Conservation (phyloP, 75 land plant genomes). For the Chamaecyparis obtusa region DNA sequence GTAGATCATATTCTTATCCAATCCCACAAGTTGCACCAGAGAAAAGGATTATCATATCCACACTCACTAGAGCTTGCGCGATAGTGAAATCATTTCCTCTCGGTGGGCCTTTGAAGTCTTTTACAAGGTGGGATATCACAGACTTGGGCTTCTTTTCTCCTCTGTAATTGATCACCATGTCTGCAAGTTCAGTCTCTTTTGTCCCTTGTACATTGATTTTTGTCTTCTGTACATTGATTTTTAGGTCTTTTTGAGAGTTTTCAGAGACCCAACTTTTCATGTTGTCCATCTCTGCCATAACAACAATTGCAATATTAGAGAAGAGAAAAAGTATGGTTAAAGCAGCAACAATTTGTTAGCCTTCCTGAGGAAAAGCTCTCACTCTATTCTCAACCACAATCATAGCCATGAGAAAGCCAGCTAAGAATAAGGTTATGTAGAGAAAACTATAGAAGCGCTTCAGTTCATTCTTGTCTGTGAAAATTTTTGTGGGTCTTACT, state of each 20-base stretch:
- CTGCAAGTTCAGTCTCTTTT: neutral
- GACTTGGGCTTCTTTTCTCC: neutral
- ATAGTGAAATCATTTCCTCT: conserved; percentile 70
- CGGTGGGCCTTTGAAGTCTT: conserved; percentile 23
- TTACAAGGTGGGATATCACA: neutral
- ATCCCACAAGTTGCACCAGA: conserved; percentile 41
- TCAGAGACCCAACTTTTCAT: neutral
- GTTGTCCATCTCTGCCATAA: conserved; percentile 28
- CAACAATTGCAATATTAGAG: conserved; percentile 21
- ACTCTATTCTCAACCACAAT: conserved; percentile 24
- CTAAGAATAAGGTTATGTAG: conserved; percentile 13
- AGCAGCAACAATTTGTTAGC: neutral
- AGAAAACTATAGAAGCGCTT: too few species aligned
- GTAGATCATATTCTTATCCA: conserved; percentile 14
- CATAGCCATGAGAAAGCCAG: conserved; percentile 39
- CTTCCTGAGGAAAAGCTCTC: conserved; percentile 5
- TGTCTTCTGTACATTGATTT: neutral
- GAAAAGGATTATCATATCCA: conserved; percentile 59
- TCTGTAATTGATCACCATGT: neutral
- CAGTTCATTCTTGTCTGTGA: too few species aligned
- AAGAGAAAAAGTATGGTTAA: conserved; percentile 21
- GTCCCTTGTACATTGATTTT: neutral
- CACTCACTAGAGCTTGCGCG: conserved; percentile 54
- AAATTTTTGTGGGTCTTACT: conserved; percentile 11
- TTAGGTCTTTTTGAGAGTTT: neutral